Percentiles rank a stretch among this genome's conserved stretches.
Conservation (phyloP, 352 stramenopile species). For the Globisporangium polare region DNA sequence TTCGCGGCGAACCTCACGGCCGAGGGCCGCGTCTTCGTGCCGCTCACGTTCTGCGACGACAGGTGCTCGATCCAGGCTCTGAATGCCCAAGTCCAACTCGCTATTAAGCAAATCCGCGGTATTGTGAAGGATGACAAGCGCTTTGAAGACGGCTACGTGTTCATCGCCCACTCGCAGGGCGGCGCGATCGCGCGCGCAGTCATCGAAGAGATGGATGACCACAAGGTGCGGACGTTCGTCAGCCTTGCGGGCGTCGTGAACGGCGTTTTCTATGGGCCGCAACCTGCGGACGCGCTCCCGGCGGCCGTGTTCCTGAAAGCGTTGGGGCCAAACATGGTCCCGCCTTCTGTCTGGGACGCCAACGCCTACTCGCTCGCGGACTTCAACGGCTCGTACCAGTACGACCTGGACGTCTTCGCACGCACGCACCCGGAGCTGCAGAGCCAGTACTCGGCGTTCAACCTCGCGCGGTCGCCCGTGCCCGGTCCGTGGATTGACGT, state of each 20-base stretch:
- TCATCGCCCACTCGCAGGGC: constrained; percentile 50
- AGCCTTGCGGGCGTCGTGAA: constrained; percentile 38
- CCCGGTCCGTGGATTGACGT: constrained; percentile 12
- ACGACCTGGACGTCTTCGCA: constrained; percentile 22
- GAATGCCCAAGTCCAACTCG: constrained; percentile 29
- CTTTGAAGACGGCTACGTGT: constrained; percentile 35
- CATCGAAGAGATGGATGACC: constrained; percentile 54
- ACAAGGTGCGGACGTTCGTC: constrained; percentile 45
- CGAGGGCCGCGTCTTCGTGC: constrained; percentile 25
- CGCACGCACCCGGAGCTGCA: constrained; percentile 17
- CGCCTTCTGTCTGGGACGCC: constrained; percentile 13
- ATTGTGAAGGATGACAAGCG: constrained; percentile 20
- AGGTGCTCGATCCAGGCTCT: constrained; percentile 28
- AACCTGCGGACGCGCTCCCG: constrained; percentile 15
- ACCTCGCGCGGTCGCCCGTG: constrained; percentile 22
- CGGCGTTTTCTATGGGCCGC: constrained; percentile 44
- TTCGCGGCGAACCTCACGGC: not conserved
- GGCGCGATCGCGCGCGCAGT: constrained; percentile 35
- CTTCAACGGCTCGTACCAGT: constrained; percentile 28
- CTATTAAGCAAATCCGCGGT: constrained; percentile 28
- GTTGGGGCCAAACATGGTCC: too few relatives aligned
- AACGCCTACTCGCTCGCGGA: constrained; percentile 15
- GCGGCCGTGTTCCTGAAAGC: constrained; percentile 14
- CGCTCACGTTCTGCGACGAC: constrained; percentile 36
- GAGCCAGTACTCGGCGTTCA: constrained; percentile 22